A percentile compares a stretch with the other conserved stretches of the same genome.
Evolutionary conservation across 2,329 filamentous ascomycete genomes (phyloP).

Genomic region (Ophiostoma ulmi): DNA sequence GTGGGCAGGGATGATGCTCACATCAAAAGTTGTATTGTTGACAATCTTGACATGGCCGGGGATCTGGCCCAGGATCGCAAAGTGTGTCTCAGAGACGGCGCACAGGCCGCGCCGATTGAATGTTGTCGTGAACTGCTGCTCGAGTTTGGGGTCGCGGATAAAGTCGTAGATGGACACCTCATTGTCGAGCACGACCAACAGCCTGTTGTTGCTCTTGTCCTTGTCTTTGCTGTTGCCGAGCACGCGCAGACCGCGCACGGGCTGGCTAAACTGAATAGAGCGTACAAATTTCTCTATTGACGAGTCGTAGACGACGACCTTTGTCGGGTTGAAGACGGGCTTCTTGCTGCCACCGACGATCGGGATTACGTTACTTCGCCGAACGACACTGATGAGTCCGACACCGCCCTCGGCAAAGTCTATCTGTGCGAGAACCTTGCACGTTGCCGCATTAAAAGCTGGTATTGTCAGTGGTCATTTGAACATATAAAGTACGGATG

Average conservation of each 20-base stretch:
- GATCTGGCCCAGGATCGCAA: conserved; percentile 81
- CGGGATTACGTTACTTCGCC: conserved; percentile 78
- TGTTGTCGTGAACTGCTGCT: conserved; percentile 76
- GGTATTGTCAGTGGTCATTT: conserved; percentile 1
- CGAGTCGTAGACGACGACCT: conserved; percentile 78
- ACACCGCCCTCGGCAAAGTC: conserved; percentile 73
- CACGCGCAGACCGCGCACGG: conserved; percentile 73
- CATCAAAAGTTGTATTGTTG: conserved; percentile 68
- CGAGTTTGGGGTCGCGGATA: conserved; percentile 62
- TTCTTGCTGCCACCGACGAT: conserved; percentile 82
- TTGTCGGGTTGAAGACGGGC: conserved; percentile 82
- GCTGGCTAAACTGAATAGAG: conserved; percentile 56
- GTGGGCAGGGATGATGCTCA: conserved; percentile 92
- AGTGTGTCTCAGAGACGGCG: conserved; percentile 64
- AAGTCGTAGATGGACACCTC: conserved; percentile 78
- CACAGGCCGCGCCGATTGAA: conserved; percentile 79
- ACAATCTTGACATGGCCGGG: conserved; percentile 85
- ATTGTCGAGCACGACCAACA: conserved; percentile 77
- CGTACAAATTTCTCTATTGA: conserved; percentile 56
- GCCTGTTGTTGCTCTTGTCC: conserved; percentile 43
- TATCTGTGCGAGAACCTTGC: conserved; percentile 58
- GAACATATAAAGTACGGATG: neutral
- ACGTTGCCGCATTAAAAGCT: conserved; percentile 71
- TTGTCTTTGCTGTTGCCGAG: conserved; percentile 45
- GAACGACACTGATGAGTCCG: conserved; percentile 79